Conservation (phyloP, 768 basidiomycete genomes). For the Phylloporus arenicola region DNA sequence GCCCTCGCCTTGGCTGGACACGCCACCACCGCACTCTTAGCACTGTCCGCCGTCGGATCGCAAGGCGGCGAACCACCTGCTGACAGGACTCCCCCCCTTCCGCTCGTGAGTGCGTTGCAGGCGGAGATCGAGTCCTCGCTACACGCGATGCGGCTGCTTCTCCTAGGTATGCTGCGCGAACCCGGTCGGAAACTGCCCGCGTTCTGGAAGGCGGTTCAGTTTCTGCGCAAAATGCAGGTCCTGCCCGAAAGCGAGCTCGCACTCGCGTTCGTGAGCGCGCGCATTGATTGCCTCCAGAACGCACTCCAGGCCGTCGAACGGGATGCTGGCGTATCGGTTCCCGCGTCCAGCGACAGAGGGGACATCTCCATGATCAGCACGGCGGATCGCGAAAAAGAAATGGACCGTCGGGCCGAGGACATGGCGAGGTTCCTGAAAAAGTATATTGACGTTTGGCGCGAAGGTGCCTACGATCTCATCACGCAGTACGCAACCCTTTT, state of each 20-base stretch:
- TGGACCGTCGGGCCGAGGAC: conserved; percentile 65
- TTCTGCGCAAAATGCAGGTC: conserved; percentile 77
- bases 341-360: conserved; percentile 6
- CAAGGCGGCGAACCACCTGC: conserved; percentile 34
- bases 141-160: conserved; percentile 64
- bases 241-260: conserved; percentile 74
- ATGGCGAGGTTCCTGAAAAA: conserved; percentile 74
- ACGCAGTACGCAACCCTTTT: conserved; percentile 89
- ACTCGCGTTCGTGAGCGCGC: conserved; percentile 74
- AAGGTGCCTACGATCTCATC: conserved; percentile 88
- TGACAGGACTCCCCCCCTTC: conserved; percentile 34
- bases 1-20: conserved; percentile 82
- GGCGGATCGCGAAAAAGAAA: conserved; percentile 34
- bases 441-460: conserved; percentile 88
- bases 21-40: conserved; percentile 46
- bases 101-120: conserved; percentile 45
- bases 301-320: conserved; percentile 50
- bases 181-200: conserved; percentile 80
- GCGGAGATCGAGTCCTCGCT: conserved; percentile 64
- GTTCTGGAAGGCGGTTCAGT: conserved; percentile 85
- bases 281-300: conserved; percentile 56
- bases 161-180: conserved; percentile 74
- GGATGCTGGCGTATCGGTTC: conserved; percentile 34
- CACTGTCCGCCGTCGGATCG: conserved; percentile 33
- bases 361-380: conserved; percentile 18